Evolutionary conservation across 2,329 filamentous ascomycete genomes (phyloP), one percentile per base, ranked within the genome.

Genomic region (Rhinocladiella mackenziei): DNA sequence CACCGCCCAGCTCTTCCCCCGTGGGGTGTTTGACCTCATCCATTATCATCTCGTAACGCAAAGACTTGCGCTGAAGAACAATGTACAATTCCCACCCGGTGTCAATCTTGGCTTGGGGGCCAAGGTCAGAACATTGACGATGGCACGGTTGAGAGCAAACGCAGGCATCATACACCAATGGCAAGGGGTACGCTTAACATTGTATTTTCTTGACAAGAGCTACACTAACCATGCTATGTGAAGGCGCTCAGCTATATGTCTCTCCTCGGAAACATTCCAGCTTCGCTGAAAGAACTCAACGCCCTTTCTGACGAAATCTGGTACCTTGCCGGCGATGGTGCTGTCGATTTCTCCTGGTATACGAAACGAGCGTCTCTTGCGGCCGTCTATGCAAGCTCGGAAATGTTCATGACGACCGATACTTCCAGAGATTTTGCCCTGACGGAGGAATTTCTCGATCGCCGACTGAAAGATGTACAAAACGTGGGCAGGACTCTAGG

Each of bases 341-440:
- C 82, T 15, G 86, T 96, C 48, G 89, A 97, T 65, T 77, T 80
- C 3, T 83, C 81, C 3, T 98, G 92, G 92, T 98, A 98, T 58
- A 81, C 81, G 2, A 84, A 83, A 62, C 74, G 83, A 3, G 73
- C 79, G 6, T 76, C 73, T 0, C 63, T 86, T 17, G 74, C 78
- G 1, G 74, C 75, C 2, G 73, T 86, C n/a, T 87, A 86, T 60
- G 87, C 87, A 39, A 80, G 82, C 23, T 77, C 83, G 43, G 92
- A 98, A 67, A 72, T 96, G 4, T 94, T 89, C 68, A 96, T 97
- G 89, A 96, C 89, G 15, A 89, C 84, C 47, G 92, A 97, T 65
- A 74, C 72, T 48, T 89, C 83, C 3, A 69, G 75, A 0, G 79
- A 78, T n/a, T 92, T 86, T 58, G 63, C 61, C 7, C 86, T 89